Percentiles rank a stretch among this genome's conserved stretches.
phyloP scores from a whole-genome alignment of 1,284 basidiomycete species.

The Ganoderma resinaceum region DNA sequence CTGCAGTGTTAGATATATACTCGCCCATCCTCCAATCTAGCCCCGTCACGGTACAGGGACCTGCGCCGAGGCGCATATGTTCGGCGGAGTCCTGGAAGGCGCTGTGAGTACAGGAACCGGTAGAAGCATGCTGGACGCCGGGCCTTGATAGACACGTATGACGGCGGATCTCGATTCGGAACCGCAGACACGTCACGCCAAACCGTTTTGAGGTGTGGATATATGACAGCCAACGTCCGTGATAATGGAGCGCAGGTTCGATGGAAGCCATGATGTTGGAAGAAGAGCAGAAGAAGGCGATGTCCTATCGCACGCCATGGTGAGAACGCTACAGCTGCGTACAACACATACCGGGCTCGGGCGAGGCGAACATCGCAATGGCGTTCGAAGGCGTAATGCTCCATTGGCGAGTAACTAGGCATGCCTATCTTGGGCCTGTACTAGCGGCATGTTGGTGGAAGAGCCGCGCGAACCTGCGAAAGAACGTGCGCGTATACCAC shows the following conservation, averaged over 20 bases:
- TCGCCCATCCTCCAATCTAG: background rate
- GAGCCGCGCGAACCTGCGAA: background rate
- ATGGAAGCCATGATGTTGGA: background rate
- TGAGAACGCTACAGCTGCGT: background rate
- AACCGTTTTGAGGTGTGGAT: background rate
- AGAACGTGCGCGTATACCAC: background rate
- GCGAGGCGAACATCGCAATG: background rate
- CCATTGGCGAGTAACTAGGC: background rate
- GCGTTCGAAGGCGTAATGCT: background rate
- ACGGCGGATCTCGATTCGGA: background rate
- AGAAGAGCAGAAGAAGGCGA: background rate
- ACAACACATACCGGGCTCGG: background rate
- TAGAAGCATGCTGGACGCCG: background rate
- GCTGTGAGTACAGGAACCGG: background rate
- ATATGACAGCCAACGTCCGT: background rate
- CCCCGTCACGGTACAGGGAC: background rate
- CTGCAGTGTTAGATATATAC: conserved; percentile 22
- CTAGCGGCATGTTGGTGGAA: background rate
- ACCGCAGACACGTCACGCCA: background rate
- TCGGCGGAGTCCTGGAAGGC: background rate
- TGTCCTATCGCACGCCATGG: background rate
- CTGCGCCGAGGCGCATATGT: background rate
- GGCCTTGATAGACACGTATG: background rate
- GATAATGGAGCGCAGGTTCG: background rate
- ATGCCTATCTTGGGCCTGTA: background rate